Evolutionary conservation across 2,329 filamentous ascomycete genomes (phyloP).

Genomic region (Fusarium illudens): DNA sequence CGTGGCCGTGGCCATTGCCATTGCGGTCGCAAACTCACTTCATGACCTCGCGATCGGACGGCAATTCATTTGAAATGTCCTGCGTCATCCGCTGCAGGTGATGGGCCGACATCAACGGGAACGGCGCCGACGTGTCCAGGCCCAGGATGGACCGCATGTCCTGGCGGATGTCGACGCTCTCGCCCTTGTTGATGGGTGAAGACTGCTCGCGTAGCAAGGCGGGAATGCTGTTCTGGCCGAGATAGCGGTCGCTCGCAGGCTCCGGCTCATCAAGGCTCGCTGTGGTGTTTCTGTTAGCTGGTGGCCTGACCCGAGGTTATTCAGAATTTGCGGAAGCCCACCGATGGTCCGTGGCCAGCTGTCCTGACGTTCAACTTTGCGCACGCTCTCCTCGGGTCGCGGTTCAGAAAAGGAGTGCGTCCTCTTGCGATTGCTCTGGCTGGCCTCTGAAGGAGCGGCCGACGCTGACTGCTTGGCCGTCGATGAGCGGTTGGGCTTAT

Average conservation of each 20-base stretch:
- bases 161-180: conserved; percentile 65
- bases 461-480: conserved; percentile 49
- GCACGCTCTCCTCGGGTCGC: conserved; percentile 41
- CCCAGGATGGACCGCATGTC: conserved; percentile 74
- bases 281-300: conserved; percentile 39
- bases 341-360: conserved; percentile 56
- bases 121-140: conserved; percentile 71
- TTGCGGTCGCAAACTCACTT: conserved; percentile 56
- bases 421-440: conserved; percentile 44
- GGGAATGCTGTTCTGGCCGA: conserved; percentile 74
- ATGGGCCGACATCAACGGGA: conserved; percentile 71
- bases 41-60: conserved; percentile 71
- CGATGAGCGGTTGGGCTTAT: conserved; percentile 66
- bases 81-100: conserved; percentile 67
- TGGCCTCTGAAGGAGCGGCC: conserved; percentile 38
- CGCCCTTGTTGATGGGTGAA: conserved; percentile 59
- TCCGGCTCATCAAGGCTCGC: conserved; percentile 63
- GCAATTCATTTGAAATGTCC: conserved; percentile 69
- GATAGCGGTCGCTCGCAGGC: conserved; percentile 65
- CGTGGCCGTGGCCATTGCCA: not conserved
- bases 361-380: conserved; percentile 50
- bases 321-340: conserved; percentile 32
- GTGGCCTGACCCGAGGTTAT: conserved; percentile 21
- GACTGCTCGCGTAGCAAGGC: conserved; percentile 70
- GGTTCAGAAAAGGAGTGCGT: conserved; percentile 46